Percentiles rank a stretch among this genome's conserved stretches.
phyloP scores from a whole-genome alignment of 2,329 filamentous ascomycete genomes.

The Phyllosticta capitalensis region DNA sequence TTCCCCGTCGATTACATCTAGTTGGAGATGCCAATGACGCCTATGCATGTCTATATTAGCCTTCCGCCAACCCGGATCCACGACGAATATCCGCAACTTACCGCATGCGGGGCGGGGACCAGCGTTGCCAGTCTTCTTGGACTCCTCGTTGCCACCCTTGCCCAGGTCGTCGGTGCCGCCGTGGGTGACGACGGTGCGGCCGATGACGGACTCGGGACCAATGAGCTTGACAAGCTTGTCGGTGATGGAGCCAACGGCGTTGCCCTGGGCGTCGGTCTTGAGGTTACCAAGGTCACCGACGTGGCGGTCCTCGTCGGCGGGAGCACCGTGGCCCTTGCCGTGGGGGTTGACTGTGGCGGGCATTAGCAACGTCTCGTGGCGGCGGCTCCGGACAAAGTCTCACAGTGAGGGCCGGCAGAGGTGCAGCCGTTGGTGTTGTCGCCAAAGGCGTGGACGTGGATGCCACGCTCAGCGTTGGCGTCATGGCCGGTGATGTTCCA shows the following conservation, averaged over 20 bases:
- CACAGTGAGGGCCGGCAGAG: conserved; percentile 94
- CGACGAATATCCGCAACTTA: conserved; percentile 23
- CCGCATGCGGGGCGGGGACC: conserved; percentile 90
- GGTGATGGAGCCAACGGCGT: conserved; percentile 66
- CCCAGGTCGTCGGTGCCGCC: conserved; percentile 94
- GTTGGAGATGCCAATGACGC: conserved; percentile 80
- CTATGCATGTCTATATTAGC: conserved; percentile 29
- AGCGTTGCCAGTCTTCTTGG: conserved; percentile 97
- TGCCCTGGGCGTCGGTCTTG: conserved; percentile 87
- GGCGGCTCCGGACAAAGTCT: conserved; percentile 28
- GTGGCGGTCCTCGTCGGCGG: conserved; percentile 73
- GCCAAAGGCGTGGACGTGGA: conserved; percentile 98
- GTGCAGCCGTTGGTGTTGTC: conserved; percentile 99
- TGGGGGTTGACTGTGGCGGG: conserved; percentile 76
- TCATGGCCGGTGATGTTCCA: conserved; percentile 93
- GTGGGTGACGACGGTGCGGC: conserved; percentile 94
- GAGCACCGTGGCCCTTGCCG: conserved; percentile 85
- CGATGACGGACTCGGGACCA: conserved; percentile 87
- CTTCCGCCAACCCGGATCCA: conserved; percentile 5
- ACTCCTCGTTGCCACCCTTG: conserved; percentile 84
- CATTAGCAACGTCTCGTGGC: conserved; percentile 6
- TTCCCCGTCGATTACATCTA: conserved; percentile 36
- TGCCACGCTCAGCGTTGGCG: conserved; percentile 89
- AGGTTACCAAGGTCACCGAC: conserved; percentile 98
- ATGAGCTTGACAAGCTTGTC: conserved; percentile 93